phyloP scores from a whole-genome alignment of 2,329 filamentous ascomycete genomes.

The Colletotrichum cereale region DNA sequence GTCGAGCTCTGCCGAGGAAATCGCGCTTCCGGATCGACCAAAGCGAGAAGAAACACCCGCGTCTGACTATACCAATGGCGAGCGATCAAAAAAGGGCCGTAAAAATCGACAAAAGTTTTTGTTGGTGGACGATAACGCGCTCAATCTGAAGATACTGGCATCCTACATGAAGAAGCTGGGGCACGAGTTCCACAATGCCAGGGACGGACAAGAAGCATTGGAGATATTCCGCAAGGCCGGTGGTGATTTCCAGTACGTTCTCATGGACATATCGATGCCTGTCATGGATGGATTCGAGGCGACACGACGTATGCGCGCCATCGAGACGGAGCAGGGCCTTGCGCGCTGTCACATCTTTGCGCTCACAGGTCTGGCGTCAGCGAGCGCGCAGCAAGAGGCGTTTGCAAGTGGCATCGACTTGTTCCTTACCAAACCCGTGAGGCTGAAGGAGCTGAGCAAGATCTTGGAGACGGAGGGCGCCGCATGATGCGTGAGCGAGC shows the following conservation, averaged over 20 bases:
- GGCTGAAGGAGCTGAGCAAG: constrained; percentile 53
- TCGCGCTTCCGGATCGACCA: background rate
- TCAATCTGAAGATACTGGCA: constrained; percentile 53
- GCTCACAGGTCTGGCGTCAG: constrained; percentile 64
- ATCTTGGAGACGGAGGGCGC: constrained; percentile 22
- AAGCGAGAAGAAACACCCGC: background rate
- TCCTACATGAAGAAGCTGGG: constrained; percentile 53
- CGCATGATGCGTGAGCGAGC: background rate
- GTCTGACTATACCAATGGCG: background rate
- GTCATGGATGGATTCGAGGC: constrained; percentile 66
- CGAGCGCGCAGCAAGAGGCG: constrained; percentile 64
- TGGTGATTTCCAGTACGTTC: constrained; percentile 46
- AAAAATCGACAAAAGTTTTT: constrained; percentile 44
- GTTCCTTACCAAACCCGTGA: constrained; percentile 67
- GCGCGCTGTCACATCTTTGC: constrained; percentile 62
- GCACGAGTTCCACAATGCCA: constrained; percentile 47
- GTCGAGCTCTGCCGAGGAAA: background rate
- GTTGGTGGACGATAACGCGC: constrained; percentile 57
- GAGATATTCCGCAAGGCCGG: constrained; percentile 46
- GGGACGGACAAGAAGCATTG: constrained; percentile 52
- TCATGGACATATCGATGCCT: constrained; percentile 70
- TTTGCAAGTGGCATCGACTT: constrained; percentile 65
- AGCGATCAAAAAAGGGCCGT: background rate
- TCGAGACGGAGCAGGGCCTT: constrained; percentile 59
- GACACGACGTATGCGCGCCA: constrained; percentile 61